Conservation (phyloP, 2,329 filamentous ascomycete genomes). For the Pseudogymnoascus sp. region DNA sequence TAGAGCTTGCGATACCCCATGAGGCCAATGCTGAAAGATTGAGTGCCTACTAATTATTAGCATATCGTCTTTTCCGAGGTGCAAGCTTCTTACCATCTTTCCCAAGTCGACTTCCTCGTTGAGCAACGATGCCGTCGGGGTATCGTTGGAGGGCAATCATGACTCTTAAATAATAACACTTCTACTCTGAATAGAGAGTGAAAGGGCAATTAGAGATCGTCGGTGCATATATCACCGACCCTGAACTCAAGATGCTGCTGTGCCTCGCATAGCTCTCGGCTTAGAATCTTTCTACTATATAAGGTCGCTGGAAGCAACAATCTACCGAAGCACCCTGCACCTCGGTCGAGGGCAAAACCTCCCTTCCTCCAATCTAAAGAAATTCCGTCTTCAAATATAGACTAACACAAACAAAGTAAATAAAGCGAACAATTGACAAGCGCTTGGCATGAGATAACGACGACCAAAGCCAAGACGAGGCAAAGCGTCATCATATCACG, state of each 20-base stretch:
- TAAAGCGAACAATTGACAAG: background rate
- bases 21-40: background rate
- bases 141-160: background rate
- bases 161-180: background rate
- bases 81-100: background rate
- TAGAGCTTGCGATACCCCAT: background rate
- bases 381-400: background rate
- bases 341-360: background rate
- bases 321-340: background rate
- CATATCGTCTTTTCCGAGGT: background rate
- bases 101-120: background rate
- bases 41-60: background rate
- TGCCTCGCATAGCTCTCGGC: background rate
- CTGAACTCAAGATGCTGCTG: background rate
- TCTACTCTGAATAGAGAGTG: background rate
- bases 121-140: background rate
- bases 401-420: background rate
- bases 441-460: background rate
- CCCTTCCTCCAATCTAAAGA: background rate
- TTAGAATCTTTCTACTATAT: background rate
- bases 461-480: background rate
- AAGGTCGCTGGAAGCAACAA: background rate
- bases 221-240: background rate
- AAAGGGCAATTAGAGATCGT: background rate
- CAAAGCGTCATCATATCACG: background rate